Evolutionary conservation across 495 filamentous ascomycete genomes (phyloP), one percentile per base, ranked within the genome.

Genomic region (Podospora bellae-mahoneyi): DNA sequence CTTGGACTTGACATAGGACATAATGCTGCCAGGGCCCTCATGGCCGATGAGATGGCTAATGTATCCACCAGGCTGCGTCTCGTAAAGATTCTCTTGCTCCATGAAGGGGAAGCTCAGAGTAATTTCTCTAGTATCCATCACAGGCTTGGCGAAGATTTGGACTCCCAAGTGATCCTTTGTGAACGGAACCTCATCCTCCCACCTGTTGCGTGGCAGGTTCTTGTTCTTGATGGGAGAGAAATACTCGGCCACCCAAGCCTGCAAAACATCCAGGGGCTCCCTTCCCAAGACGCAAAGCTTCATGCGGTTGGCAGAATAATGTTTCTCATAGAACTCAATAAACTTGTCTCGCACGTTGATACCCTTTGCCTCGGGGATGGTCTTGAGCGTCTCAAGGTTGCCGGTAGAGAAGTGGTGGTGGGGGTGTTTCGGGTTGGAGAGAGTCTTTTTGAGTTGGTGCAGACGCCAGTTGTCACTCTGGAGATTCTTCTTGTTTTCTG

Each of bases 401-500:
- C 95, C 95, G 0, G 95, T 99, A 0, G 94, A 96, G 78, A 99
- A 99, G 75, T 97, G 91, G 76, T 90, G 90, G 74, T 91, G 97
- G n/a, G 95, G 95, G 74, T 98, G 96, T 54, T 89, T 88, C 4
- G 90, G 88, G 78, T 94, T 99, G 27, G 94, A 93, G 13, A 96
- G 81, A 1, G 92, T 90, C 79, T 97, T 97, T 74, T 91, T 91
- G 34, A 99, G 84, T 76, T 99, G 95, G 78, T 94, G 88, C 67
- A 97, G 78, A 23, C 95, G 89, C 96, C 96, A 99, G 67, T 87
- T 82, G 76, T 99, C 95, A 78, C 86, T 96, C 80, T 99, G 95
- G 27, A 99, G 85, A 70, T 99, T 99, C 84, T 99, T 98, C 84
- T 99, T 99, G 80, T 98, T 97, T 76, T 99, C 95, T 0, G 95